A percentile compares a stretch with the other conserved stretches of the same genome.
These are phyloP conservation scores for Hypoxylon fuscum DNA, from an alignment of 495 filamentous ascomycete genomes.

Conservation along the genomic window DNA sequence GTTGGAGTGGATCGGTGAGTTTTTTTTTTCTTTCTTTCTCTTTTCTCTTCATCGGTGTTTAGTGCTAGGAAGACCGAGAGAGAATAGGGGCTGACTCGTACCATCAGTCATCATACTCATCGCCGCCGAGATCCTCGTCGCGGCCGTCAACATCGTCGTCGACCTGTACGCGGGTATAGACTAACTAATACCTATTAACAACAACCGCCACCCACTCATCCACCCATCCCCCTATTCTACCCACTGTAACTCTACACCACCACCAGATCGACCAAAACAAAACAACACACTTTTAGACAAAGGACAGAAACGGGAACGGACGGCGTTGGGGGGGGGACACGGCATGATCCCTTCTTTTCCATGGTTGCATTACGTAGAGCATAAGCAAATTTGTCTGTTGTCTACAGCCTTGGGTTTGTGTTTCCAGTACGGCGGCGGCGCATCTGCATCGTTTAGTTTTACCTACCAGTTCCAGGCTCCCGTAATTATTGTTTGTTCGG, in stretches of 20 bases:
- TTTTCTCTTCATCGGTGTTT: background rate
- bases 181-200: slow-evolving; percentile 40
- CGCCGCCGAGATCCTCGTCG: slow-evolving; percentile 94
- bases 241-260: background rate
- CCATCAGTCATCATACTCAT: slow-evolving; percentile 87
- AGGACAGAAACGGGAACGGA: no score
- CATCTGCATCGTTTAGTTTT: no score
- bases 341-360: no score
- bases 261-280: no score
- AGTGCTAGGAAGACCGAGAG: background rate
- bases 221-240: background rate
- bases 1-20: slow-evolving; percentile 92
- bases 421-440: no score
- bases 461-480: no score
- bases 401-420: no score
- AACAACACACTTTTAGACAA: no score
- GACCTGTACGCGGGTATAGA: slow-evolving; percentile 90
- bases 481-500: no score
- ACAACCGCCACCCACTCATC: background rate
- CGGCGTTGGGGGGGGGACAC: no score
- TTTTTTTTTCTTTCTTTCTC: slow-evolving; percentile 2
- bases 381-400: no score
- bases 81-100: background rate
- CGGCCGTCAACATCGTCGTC: slow-evolving; percentile 93
- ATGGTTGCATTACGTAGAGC: no score